Conservation (phyloP, 495 filamentous ascomycete genomes). For the Terfezia boudieri region DNA sequence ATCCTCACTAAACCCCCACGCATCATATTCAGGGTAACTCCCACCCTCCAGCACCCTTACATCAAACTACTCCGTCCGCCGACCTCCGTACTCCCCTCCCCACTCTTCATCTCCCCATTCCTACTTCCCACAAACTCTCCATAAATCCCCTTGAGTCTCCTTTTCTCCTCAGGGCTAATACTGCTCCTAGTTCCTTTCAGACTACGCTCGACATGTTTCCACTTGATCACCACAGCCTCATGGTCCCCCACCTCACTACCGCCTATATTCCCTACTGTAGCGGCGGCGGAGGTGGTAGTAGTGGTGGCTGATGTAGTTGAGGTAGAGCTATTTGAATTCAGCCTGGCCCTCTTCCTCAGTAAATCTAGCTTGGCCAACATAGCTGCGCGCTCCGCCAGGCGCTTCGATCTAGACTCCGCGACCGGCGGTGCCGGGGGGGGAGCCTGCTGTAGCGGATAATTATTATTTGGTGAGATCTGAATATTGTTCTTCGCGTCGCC, state of each 20-base stretch:
- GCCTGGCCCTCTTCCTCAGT: neutral
- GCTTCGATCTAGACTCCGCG: neutral
- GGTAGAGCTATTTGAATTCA: too few relatives aligned
- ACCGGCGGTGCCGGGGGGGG: neutral
- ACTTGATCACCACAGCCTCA: slow-evolving; percentile 59
- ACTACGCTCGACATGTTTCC: slow-evolving; percentile 64
- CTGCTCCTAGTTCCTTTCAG: slow-evolving; percentile 62
- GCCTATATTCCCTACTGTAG: slow-evolving; percentile 1
- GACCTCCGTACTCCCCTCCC: slow-evolving; percentile 72
- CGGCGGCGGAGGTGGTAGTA: too few relatives aligned
- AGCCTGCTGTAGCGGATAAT: neutral
- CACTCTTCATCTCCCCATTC: slow-evolving; percentile 84
- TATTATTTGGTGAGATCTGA: slow-evolving; percentile 15
- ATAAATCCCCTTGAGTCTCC: slow-evolving; percentile 58
- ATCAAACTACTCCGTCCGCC: slow-evolving; percentile 84
- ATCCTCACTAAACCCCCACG: too few relatives aligned
- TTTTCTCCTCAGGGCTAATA: slow-evolving; percentile 52
- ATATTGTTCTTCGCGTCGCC: neutral
- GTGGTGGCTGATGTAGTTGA: too few relatives aligned
- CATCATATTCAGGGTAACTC: too few relatives aligned
- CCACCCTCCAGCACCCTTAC: slow-evolving; percentile 24
- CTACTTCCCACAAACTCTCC: slow-evolving; percentile 74
- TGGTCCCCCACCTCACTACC: slow-evolving; percentile 21
- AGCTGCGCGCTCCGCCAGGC: neutral
- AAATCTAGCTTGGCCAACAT: neutral